A percentile compares a stretch with the other conserved stretches of the same genome.
These are phyloP conservation scores for Phialophora verrucosa DNA, from an alignment of 2,329 filamentous ascomycete genomes.

Conservation along the genomic window DNA sequence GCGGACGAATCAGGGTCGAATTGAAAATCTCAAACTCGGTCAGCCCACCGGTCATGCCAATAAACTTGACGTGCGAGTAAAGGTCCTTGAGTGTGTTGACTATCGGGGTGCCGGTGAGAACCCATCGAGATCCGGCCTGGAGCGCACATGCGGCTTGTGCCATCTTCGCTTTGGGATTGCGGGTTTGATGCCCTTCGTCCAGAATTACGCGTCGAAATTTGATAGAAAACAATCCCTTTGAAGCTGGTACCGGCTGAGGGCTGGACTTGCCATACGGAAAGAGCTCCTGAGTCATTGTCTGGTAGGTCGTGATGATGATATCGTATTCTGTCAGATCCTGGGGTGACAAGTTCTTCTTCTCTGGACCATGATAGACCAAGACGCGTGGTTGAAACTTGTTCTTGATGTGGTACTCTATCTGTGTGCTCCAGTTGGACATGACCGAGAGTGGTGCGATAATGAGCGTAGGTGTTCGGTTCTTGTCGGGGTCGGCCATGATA, in stretches of 20 bases:
- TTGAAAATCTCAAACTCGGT: constrained; percentile 77
- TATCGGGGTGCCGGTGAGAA: constrained; percentile 80
- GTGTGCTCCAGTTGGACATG: constrained; percentile 88
- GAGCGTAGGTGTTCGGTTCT: constrained; percentile 60
- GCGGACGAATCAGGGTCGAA: constrained; percentile 69
- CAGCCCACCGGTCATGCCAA: constrained; percentile 76
- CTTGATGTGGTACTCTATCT: constrained; percentile 75
- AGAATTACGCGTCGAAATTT: constrained; percentile 80
- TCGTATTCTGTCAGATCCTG: constrained; percentile 69
- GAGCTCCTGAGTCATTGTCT: constrained; percentile 72
- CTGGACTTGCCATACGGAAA: constrained; percentile 55
- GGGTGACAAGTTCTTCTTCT: constrained; percentile 60
- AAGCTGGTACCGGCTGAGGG: constrained; percentile 49
- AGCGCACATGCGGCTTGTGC: constrained; percentile 71
- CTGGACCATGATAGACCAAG: constrained; percentile 73
- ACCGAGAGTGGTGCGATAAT: constrained; percentile 83
- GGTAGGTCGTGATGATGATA: constrained; percentile 84
- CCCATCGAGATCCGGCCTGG: constrained; percentile 75
- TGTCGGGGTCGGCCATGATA: constrained; percentile 63
- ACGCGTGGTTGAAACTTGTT: constrained; percentile 67
- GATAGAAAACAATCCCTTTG: constrained; percentile 64
- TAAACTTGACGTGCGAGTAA: constrained; percentile 78
- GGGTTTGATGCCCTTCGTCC: constrained; percentile 82
- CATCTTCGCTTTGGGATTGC: constrained; percentile 75
- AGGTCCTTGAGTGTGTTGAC: constrained; percentile 82